Base-by-base conservation (phyloP, 495 filamentous ascomycete species). In the Penicillium coprophilum region DNA sequence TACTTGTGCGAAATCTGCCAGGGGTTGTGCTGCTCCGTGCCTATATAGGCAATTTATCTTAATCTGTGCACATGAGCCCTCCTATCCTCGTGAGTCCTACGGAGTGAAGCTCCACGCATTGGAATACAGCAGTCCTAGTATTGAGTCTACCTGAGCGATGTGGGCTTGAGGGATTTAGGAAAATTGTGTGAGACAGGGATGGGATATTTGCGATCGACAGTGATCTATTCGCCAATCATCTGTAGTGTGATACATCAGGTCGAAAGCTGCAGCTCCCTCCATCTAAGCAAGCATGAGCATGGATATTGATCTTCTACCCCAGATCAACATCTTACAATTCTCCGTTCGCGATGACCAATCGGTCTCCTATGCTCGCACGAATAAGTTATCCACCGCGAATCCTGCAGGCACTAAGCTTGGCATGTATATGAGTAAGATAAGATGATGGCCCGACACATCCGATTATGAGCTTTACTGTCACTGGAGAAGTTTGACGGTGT, bases 341-440 rank as follows among this genome's bases (percentile, higher is more conserved):
- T 20, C 45, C 45, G 9, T 30, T 46, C n/a, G 15, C 3, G 8
- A 19, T 27, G 3, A 31, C 21, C 45, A 31, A 46, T 31, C 45
- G 24, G n/a, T 30, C 28, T 20, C 27, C 10, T 28, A 30, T 46
- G 45, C 19, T 17, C 34, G 7, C 4, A 32, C 11, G 24, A 17
- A 15, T 17, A 13, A 36, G 15, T 34, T 24, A 15, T 24, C 6
- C 31, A 38, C 10, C 17, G 13, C 12, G 6, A 31, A 32, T 40
- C 23, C 50, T 52, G 27, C 50, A 52, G 24, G 49, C n/a, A 43
- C 50, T 20, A 17, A 52, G 24, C 50, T 43, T 52, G 38, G 38
- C 49, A 52, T 20, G 23, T 41, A 6, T 13, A 36, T 24, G 24
- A 24, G 24, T 24, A 24, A 24, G 32, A 4, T 15, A 34, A 28